phyloP scores from a whole-genome alignment of 179 eudicot species.

The Beta macrorhiza region DNA sequence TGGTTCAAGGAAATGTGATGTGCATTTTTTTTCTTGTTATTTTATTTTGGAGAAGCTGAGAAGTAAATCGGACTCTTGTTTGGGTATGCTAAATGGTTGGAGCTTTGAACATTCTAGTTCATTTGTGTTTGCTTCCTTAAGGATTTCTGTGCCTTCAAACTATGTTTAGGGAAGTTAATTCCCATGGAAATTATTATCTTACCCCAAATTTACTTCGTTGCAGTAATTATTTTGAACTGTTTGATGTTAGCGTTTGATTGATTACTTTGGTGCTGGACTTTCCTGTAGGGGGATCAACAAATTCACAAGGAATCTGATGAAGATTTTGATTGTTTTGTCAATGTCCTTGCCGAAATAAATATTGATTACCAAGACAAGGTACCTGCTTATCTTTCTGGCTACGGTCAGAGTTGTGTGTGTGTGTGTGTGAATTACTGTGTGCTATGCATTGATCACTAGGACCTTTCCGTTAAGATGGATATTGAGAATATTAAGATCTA shows the following conservation, averaged over 20 bases:
- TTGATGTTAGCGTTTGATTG: conserved; percentile 4
- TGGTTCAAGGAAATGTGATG: neutral
- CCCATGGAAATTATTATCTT: neutral
- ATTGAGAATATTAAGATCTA: neutral
- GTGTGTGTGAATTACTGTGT: neutral
- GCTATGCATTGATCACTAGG: neutral
- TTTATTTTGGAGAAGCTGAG: no score
- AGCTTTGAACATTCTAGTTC: neutral
- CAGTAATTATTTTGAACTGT: neutral
- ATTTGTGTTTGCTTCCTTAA: neutral
- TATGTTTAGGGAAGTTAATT: neutral
- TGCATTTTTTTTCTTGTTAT: neutral
- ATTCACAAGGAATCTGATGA: conserved; percentile 42
- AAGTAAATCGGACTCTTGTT: neutral
- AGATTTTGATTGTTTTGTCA: conserved; percentile 67
- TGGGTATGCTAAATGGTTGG: neutral
- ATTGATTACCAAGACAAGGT: conserved; percentile 46
- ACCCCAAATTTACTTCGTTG: neutral
- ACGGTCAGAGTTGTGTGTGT: neutral
- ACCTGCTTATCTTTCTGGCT: conserved; percentile 8
- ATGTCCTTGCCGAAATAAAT: conserved; percentile 66
- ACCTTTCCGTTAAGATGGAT: neutral
- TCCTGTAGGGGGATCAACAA: conserved; percentile 55
- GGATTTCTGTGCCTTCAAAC: conserved; percentile 4
- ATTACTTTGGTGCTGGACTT: conserved; percentile 24